phyloP scores from a whole-genome alignment of 495 filamentous ascomycete species.

The Neurospora sp. region DNA sequence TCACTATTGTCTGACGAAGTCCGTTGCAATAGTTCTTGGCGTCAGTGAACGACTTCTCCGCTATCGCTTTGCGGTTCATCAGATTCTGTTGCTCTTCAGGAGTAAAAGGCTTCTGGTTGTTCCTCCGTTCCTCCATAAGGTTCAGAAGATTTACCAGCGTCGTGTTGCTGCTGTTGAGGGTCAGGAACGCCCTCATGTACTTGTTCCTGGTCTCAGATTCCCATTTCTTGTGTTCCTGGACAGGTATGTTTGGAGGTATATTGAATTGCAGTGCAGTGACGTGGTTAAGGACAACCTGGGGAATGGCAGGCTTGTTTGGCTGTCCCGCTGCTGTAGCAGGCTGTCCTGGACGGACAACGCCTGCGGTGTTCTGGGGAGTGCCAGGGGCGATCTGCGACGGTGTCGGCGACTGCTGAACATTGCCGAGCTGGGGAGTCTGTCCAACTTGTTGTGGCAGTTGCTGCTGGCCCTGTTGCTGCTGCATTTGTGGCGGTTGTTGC shows the following conservation, averaged over 20 bases:
- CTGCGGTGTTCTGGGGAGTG: background rate
- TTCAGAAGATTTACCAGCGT: conserved; percentile 12
- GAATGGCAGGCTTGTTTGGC: conserved; percentile 11
- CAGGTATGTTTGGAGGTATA: conserved; percentile 9
- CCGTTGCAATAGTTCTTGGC: conserved; percentile 22
- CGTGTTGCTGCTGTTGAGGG: conserved; percentile 11
- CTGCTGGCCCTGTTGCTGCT: conserved; percentile 6
- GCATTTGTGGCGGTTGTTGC: conserved; percentile 7
- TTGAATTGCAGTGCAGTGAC: conserved; percentile 26
- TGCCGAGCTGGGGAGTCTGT: background rate
- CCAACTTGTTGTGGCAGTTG: conserved; percentile 4
- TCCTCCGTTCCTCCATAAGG: conserved; percentile 22
- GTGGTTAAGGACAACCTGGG: conserved; percentile 24
- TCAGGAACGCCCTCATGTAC: conserved; percentile 16
- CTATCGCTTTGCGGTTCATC: conserved; percentile 17
- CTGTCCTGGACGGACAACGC: background rate
- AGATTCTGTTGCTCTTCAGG: conserved; percentile 25
- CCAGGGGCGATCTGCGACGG: background rate
- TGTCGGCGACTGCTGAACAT: background rate
- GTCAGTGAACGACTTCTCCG: conserved; percentile 25
- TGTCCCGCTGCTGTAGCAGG: conserved; percentile 3
- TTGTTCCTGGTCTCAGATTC: conserved; percentile 16
- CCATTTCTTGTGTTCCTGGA: conserved; percentile 20
- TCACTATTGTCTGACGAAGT: conserved; percentile 13
- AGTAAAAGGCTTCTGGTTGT: conserved; percentile 19